Percentiles rank a stretch among this genome's conserved stretches.
These are phyloP conservation scores for Corynespora cassiicola DNA, from an alignment of 2,329 filamentous ascomycete species.

Conservation along the genomic window DNA sequence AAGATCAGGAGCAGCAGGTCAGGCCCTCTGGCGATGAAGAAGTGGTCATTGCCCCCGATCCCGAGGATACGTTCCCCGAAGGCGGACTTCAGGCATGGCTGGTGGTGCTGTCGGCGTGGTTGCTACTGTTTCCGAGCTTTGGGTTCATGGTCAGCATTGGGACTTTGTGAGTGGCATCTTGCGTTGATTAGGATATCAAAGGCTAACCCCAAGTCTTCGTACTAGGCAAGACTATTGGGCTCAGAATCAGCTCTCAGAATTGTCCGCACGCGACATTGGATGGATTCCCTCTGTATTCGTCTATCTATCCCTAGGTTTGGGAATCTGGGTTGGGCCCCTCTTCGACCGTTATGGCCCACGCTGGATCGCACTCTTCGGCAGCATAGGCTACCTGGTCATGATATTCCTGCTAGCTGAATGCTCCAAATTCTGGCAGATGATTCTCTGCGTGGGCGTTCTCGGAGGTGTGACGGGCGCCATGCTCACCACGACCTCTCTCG, in stretches of 20 bases:
- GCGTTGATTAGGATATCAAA: no score
- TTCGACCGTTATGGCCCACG: conserved; percentile 54
- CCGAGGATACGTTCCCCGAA: conserved; percentile 44
- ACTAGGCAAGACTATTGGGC: conserved; percentile 83
- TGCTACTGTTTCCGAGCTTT: conserved; percentile 41
- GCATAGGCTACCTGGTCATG: conserved; percentile 33
- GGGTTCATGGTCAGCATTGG: conserved; percentile 60
- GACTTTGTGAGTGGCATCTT: no score
- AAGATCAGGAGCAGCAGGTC: no score
- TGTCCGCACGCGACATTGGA: conserved; percentile 70
- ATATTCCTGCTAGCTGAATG: conserved; percentile 42
- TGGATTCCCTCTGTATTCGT: conserved; percentile 92
- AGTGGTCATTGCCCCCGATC: conserved; percentile 16
- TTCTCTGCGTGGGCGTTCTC: conserved; percentile 48
- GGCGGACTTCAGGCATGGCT: conserved; percentile 49
- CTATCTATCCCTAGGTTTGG: conserved; percentile 81
- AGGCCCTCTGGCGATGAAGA: conserved; percentile 21
- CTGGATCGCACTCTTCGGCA: conserved; percentile 41
- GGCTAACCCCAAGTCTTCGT: no score
- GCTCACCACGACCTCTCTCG: conserved; percentile 45
- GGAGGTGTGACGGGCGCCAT: conserved; percentile 48
- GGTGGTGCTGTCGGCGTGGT: conserved; percentile 46
- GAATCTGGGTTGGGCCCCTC: conserved; percentile 83
- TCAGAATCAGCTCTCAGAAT: conserved; percentile 71
- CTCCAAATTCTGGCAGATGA: conserved; percentile 50